Conservation (phyloP, 2,329 filamentous ascomycete genomes). For the Trematosphaeria pertusa region DNA sequence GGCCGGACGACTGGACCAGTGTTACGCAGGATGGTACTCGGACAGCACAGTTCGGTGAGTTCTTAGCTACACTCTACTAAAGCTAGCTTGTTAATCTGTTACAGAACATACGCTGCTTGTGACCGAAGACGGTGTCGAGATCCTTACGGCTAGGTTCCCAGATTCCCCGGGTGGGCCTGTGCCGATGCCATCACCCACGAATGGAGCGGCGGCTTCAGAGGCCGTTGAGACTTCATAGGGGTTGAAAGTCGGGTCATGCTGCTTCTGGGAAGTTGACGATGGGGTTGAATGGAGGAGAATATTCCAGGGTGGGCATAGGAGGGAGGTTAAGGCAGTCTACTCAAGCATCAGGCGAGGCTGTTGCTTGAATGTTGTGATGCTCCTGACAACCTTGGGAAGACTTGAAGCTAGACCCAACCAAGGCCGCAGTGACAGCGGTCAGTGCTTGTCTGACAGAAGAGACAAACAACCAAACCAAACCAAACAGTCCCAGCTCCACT, state of each 20-base stretch:
- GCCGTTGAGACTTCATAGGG: no score
- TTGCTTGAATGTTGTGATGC: no score
- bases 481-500: background rate
- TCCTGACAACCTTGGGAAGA: no score
- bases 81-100: no score
- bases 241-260: no score
- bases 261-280: slow-evolving; percentile 23
- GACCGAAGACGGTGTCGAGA: slow-evolving; percentile 81
- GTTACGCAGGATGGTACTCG: slow-evolving; percentile 87
- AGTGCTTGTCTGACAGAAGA: background rate
- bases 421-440: background rate
- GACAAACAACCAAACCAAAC: background rate
- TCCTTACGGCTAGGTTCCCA: slow-evolving; percentile 75
- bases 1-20: slow-evolving; percentile 99
- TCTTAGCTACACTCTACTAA: slow-evolving; percentile 15
- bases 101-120: slow-evolving; percentile 82
- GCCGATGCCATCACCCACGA: slow-evolving; percentile 58
- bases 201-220: slow-evolving; percentile 32
- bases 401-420: no score
- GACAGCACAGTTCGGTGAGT: slow-evolving; percentile 89
- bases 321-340: no score
- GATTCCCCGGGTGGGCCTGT: slow-evolving; percentile 79
- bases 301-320: background rate
- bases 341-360: no score
- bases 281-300: slow-evolving; percentile 3